Percentiles rank a stretch among this genome's conserved stretches.
Conservation (phyloP, 805 yeast species). For the Kurtzmaniella fragi region DNA sequence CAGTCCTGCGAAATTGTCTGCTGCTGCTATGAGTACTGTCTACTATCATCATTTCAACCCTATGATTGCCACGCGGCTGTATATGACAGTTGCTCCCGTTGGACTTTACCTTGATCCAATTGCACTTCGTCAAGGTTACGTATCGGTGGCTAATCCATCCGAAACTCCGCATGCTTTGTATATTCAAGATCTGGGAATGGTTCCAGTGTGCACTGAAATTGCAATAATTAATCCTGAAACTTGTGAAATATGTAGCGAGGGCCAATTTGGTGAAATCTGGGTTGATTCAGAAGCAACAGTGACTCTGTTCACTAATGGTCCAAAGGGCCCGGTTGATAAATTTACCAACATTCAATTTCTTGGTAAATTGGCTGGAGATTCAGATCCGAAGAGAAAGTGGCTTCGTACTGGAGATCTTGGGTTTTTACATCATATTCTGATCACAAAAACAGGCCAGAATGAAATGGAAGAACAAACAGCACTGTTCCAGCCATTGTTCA, state of each 20-base stretch:
- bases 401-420: conserved; percentile 94
- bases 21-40: conserved; percentile 68
- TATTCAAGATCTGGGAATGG: conserved; percentile 93
- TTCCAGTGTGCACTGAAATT: conserved; percentile 88
- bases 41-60: conserved; percentile 81
- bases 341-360: conserved; percentile 49
- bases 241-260: conserved; percentile 65
- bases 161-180: conserved; percentile 66
- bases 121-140: conserved; percentile 84
- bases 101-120: conserved; percentile 83
- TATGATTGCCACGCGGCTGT: conserved; percentile 77
- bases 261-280: conserved; percentile 98
- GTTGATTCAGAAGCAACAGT: conserved; percentile 85
- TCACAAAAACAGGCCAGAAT: conserved; percentile 37
- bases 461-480: conserved; percentile 11
- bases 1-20: conserved; percentile 56
- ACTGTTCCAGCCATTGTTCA: conserved; percentile 72
- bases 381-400: conserved; percentile 53
- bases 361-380: conserved; percentile 62
- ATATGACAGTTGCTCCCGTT: conserved; percentile 82
- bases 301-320: conserved; percentile 52
- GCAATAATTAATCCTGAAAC: conserved; percentile 97
- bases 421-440: conserved; percentile 70
- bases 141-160: conserved; percentile 71
- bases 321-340: conserved; percentile 46